Base-by-base conservation (phyloP, 2,329 filamentous ascomycete genomes). In the Diaporthe sp. region DNA sequence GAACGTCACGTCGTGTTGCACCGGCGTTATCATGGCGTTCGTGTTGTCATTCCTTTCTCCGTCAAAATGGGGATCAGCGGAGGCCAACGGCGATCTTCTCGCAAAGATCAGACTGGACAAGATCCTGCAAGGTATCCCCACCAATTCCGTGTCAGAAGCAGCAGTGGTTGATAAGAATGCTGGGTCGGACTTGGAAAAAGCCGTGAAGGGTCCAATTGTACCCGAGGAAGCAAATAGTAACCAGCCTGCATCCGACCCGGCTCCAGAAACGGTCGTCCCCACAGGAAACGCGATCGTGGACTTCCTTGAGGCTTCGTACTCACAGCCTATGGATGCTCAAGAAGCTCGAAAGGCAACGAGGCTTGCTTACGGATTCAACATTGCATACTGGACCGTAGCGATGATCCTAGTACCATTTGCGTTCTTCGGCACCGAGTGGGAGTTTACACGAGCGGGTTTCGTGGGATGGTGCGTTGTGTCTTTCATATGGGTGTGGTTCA, bases 251-350 rank as follows among this genome's bases (percentile, higher is more conserved):
- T 77, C 79, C 6, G 74, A 78, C 46, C 77, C 79, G 10, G 62
- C 68, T 1, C 79, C 81, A 1, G 79, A 81, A 19, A 79, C 79
- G 1, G 25, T 81, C 13, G 77, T 80, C 1, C 78, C 79, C 5
- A 84, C 82, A 2, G 82, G 82, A 39, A 87, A 87, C 72, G 84
- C 85, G 34, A 79, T 87, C 6, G 83, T 86, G 6, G 84, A 85
- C 76, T 87, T 82, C 74, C 83, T 86, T 7, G 83, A 84, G 74
- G 77, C 80, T 13, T 80, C 81, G 8, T 81, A 86, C 69, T 85
- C 84, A n/a, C 82, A 84, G 74, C 85, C 85, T 2, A 85, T 87
- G 82, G 83, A 86, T 58, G 82, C 83, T 0, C 78, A 79, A 7
- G 78, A 82, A 7, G 84, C 84, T 8, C 81, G 80, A 46, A 82